Percentiles rank a stretch among this genome's conserved stretches.
phyloP scores from a whole-genome alignment of 2,329 filamentous ascomycete genomes.

The Arthrinium phaeospermum region DNA sequence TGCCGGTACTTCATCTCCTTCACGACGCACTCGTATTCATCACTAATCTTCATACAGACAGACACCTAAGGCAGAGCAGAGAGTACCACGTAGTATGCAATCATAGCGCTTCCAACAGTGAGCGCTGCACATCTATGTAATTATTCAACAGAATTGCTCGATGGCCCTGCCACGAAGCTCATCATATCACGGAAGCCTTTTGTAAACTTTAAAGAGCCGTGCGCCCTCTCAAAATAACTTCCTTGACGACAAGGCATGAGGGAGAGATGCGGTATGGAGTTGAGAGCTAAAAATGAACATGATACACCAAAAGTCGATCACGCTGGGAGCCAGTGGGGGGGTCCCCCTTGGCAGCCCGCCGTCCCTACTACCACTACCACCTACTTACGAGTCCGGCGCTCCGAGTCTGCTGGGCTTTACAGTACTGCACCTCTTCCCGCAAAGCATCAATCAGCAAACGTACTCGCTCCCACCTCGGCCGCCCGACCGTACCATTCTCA shows the following conservation, averaged over 20 bases:
- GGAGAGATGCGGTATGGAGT: slow-evolving; percentile 7
- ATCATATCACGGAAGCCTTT: not conserved
- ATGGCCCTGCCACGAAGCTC: not conserved
- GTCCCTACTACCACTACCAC: not conserved
- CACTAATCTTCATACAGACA: not conserved
- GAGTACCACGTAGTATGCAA: no score
- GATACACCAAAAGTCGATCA: slow-evolving; percentile 25
- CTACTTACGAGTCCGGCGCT: not conserved
- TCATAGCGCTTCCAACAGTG: not conserved
- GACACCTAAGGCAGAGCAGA: no score
- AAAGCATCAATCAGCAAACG: not conserved
- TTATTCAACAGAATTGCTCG: not conserved
- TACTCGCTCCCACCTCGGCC: not conserved
- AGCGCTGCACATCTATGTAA: not conserved
- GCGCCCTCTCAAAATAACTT: slow-evolving; percentile 11
- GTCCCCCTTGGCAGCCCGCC: not conserved
- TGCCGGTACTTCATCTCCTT: slow-evolving; percentile 12
- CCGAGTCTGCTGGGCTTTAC: not conserved
- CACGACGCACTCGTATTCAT: not conserved
- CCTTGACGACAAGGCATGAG: not conserved
- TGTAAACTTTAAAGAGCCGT: not conserved
- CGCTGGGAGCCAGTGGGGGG: slow-evolving; percentile 17
- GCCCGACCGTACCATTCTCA: not conserved
- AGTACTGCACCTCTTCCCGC: not conserved
- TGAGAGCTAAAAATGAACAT: slow-evolving; percentile 25